Percentiles rank a stretch among this genome's conserved stretches.
phyloP scores from a whole-genome alignment of 2,329 filamentous ascomycete genomes.

The Trichoderma afroharzianum region DNA sequence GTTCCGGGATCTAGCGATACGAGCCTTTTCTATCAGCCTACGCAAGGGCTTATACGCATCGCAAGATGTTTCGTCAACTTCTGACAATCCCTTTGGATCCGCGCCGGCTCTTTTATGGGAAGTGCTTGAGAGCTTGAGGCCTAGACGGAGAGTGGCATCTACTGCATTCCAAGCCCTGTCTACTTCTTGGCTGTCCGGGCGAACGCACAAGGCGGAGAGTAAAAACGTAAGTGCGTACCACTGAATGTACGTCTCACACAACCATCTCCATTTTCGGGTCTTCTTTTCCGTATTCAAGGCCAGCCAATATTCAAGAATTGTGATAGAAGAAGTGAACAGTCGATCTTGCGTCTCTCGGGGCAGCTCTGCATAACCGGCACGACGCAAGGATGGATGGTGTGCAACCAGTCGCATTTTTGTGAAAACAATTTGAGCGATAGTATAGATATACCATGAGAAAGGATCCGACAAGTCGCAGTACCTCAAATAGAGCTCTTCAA shows the following conservation, averaged over 20 bases:
- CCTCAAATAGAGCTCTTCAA: not conserved
- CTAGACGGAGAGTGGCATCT: not conserved
- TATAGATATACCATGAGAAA: not conserved
- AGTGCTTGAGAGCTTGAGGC: not conserved
- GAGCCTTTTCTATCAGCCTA: not conserved
- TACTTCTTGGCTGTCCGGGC: not conserved
- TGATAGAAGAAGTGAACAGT: not conserved
- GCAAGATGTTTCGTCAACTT: not conserved
- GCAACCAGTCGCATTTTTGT: constrained; percentile 1
- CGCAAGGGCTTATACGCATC: not conserved
- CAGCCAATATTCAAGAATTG: not conserved
- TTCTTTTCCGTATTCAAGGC: not conserved
- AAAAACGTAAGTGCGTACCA: not conserved
- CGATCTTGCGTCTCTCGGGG: not conserved
- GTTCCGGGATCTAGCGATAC: not conserved
- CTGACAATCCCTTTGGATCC: not conserved
- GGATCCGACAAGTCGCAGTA: not conserved
- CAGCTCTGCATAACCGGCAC: not conserved
- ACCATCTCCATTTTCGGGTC: not conserved
- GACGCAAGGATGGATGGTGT: not conserved
- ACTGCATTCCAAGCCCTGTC: not conserved
- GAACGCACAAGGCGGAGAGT: not conserved
- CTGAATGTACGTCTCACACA: not conserved
- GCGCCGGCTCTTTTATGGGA: not conserved
- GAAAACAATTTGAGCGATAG: not conserved